Conservation (phyloP, 2,329 filamentous ascomycete genomes). For the Pseudogymnoascus sp. region DNA sequence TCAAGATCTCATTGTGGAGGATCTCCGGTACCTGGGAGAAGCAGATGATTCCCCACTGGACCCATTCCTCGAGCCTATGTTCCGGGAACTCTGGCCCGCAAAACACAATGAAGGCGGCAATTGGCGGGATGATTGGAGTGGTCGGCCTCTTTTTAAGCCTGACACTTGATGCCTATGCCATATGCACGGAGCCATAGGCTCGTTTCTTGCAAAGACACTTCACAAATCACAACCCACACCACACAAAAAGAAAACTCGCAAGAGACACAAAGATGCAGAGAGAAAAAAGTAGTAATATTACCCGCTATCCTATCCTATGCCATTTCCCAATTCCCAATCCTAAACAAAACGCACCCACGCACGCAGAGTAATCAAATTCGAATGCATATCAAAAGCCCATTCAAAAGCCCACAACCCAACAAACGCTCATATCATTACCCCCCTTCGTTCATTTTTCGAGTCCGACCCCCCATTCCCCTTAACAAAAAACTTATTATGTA, state of each 20-base stretch:
- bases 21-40: not conserved
- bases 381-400: too few relatives aligned
- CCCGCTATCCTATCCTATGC: not conserved
- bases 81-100: not conserved
- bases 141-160: not conserved
- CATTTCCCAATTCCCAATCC: not conserved
- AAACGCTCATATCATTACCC: not conserved
- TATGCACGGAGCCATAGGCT: not conserved
- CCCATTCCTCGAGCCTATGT: not conserved
- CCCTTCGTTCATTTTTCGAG: not conserved
- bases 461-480: not conserved
- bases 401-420: too few relatives aligned
- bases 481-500: not conserved
- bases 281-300: not conserved
- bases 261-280: too few relatives aligned
- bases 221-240: too few relatives aligned
- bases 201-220: too few relatives aligned
- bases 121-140: conserved; percentile 1
- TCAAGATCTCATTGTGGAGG: conserved; percentile 5
- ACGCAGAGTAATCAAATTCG: not conserved
- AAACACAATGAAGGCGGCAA: not conserved
- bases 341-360: not conserved
- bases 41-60: too few relatives aligned
- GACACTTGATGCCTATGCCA: not conserved
- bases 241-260: not conserved